Evolutionary conservation across 2,329 filamentous ascomycete species (phyloP).

Genomic region (Coleophoma cylindrospora): DNA sequence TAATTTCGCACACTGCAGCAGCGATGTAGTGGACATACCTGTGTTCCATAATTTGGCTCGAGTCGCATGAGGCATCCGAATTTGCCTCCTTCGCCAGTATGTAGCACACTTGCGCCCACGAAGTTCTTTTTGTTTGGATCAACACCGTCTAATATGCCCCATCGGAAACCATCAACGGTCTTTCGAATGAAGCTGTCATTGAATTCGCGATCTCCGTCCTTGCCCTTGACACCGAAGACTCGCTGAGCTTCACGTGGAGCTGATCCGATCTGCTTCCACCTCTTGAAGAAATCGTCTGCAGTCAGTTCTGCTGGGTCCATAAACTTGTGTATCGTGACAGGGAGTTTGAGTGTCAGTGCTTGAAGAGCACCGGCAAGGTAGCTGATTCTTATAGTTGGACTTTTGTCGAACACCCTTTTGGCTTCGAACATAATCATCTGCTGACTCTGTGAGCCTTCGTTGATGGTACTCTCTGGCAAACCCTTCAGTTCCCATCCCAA

Average conservation of each 20-base stretch:
- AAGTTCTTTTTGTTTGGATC: slow-evolving; percentile 93
- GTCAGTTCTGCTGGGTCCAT: slow-evolving; percentile 88
- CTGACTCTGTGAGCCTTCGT: slow-evolving; percentile 72
- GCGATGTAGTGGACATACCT: slow-evolving; percentile 53
- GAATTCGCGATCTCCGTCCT: slow-evolving; percentile 56
- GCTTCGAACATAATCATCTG: slow-evolving; percentile 95
- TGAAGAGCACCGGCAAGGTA: slow-evolving; percentile 93
- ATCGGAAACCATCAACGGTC: slow-evolving; percentile 79
- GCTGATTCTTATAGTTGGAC: slow-evolving; percentile 88
- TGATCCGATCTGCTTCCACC: slow-evolving; percentile 97
- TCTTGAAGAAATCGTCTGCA: slow-evolving; percentile 95
- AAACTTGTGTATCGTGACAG: slow-evolving; percentile 87
- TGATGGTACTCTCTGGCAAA: slow-evolving; percentile 77
- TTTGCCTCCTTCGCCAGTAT: slow-evolving; percentile 79
- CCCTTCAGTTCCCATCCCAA: slow-evolving; percentile 85
- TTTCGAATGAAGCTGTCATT: slow-evolving; percentile 66
- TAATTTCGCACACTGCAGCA: background rate
- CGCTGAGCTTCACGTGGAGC: slow-evolving; percentile 81
- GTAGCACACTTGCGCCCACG: slow-evolving; percentile 83
- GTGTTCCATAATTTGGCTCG: slow-evolving; percentile 89
- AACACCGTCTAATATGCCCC: slow-evolving; percentile 79
- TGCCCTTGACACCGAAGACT: slow-evolving; percentile 66
- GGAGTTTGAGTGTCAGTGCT: slow-evolving; percentile 85
- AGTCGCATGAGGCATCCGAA: slow-evolving; percentile 89
- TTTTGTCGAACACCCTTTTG: slow-evolving; percentile 72